Evolutionary conservation across 2,329 filamentous ascomycete species (phyloP).

Genomic region (Reticulascus tulasneorum): DNA sequence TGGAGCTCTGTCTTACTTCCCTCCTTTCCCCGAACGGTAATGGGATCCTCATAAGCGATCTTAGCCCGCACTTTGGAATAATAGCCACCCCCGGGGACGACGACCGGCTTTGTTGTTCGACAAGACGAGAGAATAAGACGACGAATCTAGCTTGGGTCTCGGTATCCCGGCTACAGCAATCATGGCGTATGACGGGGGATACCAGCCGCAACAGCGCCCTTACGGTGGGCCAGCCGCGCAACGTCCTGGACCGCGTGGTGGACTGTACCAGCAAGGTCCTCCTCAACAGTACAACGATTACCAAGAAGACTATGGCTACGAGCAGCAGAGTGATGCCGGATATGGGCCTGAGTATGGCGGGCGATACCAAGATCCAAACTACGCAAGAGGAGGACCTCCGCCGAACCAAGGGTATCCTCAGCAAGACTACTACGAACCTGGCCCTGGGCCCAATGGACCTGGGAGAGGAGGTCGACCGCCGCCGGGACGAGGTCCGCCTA

Average conservation of each 20-base stretch:
- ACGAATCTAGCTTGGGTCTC: too few relatives aligned
- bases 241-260: conserved; percentile 34
- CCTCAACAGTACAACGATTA: conserved; percentile 41
- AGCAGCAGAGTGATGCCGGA: conserved; percentile 38
- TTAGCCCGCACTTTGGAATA: too few relatives aligned
- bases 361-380: conserved; percentile 42
- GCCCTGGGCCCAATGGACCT: conserved; percentile 28
- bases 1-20: conserved; percentile 13
- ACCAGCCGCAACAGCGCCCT: conserved; percentile 41
- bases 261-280: conserved; percentile 26
- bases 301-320: conserved; percentile 42
- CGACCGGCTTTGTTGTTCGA: too few relatives aligned
- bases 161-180: too few relatives aligned
- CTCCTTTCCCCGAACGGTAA: conserved; percentile 5
- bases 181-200: conserved; percentile 51
- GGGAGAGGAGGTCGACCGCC: conserved; percentile 37
- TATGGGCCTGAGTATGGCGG: conserved; percentile 34
- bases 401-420: conserved; percentile 34
- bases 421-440: conserved; percentile 41
- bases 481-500: conserved; percentile 42
- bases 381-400: conserved; percentile 35
- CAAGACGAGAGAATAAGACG: too few relatives aligned
- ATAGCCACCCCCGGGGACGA: too few relatives aligned
- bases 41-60: too few relatives aligned
- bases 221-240: conserved; percentile 42